Base-by-base conservation (phyloP, 805 yeast species). In the Kregervanrija fluxuum region DNA sequence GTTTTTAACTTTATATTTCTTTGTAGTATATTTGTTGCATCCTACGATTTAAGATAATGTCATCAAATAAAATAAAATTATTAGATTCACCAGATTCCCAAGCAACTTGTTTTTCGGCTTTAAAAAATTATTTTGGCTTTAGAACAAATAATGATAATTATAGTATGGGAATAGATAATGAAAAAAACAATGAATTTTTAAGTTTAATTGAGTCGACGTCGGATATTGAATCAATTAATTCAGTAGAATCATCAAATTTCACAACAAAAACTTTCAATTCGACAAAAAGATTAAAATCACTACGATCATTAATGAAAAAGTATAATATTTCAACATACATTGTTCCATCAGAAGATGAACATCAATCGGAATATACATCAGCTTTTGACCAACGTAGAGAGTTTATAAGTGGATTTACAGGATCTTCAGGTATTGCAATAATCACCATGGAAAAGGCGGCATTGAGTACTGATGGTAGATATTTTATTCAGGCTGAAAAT, bases 401-500 rank as follows among this genome's bases (percentile, higher is more conserved):
- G 44, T 91, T 74, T 55, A 83, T 91, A 28, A 75, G 90, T 6
- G 97, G 89, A 0, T 91, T 91, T 66, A 83, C 91, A 11, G 99
- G 98, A 1, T 81, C 91, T 40, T 95, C 97, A 2, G 99, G 98
- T 17, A 69, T 87, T 16, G 97, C 96, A 1, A 74, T 93, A n/a
- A 73, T 91, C 14, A 81, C 95, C 6, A 54, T 70, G 35, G 64
- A 65, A 30, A 75, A 78, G 39, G 95, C 96, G 11, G 85, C 84
- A 0, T 66, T 93, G 41, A 80, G 95, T 8, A 93, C 99, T 0
- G 99, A 93, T 64, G 98, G 98, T 2, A 73, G 99, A 52, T 93
- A 93, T 67, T 93, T 88, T 62, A 69, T 86, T 47, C 99, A 93
- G 66, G 98, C 98, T 1, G 78, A 75, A 16, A 77, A 82, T 46